Evolutionary conservation across 1,139 yeast genomes (phyloP), one percentile per base, ranked within the genome.

Genomic region (Protomyces pachydermus): DNA sequence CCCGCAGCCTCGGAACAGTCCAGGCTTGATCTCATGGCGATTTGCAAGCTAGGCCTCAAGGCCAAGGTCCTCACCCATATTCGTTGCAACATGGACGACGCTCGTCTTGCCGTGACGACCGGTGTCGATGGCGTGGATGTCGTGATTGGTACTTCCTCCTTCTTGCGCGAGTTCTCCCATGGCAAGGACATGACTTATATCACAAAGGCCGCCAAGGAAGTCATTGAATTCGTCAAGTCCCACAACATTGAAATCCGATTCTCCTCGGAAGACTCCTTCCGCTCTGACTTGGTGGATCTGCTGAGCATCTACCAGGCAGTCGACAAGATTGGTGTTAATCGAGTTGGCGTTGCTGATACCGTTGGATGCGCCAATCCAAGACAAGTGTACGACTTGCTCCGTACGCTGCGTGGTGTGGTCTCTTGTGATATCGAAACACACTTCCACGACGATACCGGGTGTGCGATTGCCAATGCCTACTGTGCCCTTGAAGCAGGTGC

Each of bases 71-170:
- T 91, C 72, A 84, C 87, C 61, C 70, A 68, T 56, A 68, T 68
- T 32, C 66, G 67, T 14, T 93, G 98, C 78, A 97, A 91, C 77
- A 91, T 93, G 98, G 98, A 93, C 76, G 98, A 93, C 73, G 98
- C 98, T 68, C 83, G 87, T 74, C 88, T 93, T 66, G 98, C 98
- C 2, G 98, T 93, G 39, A 91, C 90, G 74, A 93, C 98, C 55
- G 98, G 98, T 75, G 98, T 93, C 67, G 98, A 93, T 75, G 98
- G 98, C 78, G 98, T 93, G 67, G 98, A 93, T 79, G 97, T 93
- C 61, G 98, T 93, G 64, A 93, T 93, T 78, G 98, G 98, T 70
- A 93, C 98, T 35, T 91, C 98, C 20, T 96, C 89, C 77, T 93
- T 91, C 77, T 81, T 93, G 74, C 87, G 98, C 79, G 88, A 91